Evolutionary conservation across 257 asterid species (phyloP).

Genomic region (Leptodermis oblonga): DNA sequence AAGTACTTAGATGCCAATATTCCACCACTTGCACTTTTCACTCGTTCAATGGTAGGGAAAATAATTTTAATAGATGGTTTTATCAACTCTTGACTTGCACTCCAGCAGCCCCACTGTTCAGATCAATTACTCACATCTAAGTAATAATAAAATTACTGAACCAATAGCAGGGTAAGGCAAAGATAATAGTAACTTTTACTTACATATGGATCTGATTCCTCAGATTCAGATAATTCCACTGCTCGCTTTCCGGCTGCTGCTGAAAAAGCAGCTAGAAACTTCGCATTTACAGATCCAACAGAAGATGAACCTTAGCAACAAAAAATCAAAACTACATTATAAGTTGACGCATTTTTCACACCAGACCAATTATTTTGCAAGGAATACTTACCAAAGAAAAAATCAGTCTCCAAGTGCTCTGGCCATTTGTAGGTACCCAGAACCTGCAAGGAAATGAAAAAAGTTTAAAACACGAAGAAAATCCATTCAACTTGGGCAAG

Average conservation of each 20-base stretch:
- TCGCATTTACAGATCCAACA: constrained; percentile 68
- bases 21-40: constrained; percentile 60
- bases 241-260: constrained; percentile 86
- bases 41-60: constrained; percentile 80
- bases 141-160: constrained; percentile 15
- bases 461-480: no score
- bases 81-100: constrained; percentile 71
- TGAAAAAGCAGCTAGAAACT: constrained; percentile 87
- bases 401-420: constrained; percentile 76
- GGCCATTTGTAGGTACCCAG: constrained; percentile 84
- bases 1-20: constrained; percentile 58
- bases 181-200: constrained; percentile 21
- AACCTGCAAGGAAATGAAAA: constrained; percentile 45
- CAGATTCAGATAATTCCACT: constrained; percentile 58
- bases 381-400: constrained; percentile 60
- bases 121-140: constrained; percentile 21
- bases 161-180: constrained; percentile 4
- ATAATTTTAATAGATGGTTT: constrained; percentile 68
- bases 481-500: background rate
- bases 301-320: constrained; percentile 69
- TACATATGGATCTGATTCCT: constrained; percentile 93
- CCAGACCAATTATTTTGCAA: constrained; percentile 9
- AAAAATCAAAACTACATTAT: constrained; percentile 1
- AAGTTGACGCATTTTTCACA: background rate
- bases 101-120: constrained; percentile 99